Evolutionary conservation across 768 basidiomycete species (phyloP), one percentile per base, ranked within the genome.

Genomic region (Lactarius trivialis): DNA sequence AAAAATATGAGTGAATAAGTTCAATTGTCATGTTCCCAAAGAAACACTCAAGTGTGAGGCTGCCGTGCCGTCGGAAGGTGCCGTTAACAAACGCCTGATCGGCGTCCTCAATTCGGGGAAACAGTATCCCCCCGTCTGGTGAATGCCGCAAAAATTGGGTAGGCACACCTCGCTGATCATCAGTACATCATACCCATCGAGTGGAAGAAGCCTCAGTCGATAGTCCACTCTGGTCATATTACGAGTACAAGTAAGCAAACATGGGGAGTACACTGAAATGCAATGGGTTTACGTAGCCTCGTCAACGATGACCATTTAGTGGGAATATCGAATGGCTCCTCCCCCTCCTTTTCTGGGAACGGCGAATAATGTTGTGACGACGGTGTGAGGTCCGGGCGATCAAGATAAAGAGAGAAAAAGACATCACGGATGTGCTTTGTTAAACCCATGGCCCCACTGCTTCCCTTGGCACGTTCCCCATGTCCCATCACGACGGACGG

Each of bases 251-350:
- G 63, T 63, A 59, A 63, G 62, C 48, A 43, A 39, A 63, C 57
- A 55, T 63, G 48, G 62, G 30, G 51, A 49, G 12, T 63, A 63
- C 62, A 59, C 21, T 49, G 58, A 64, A 54, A 64, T 55, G 58
- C 58, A 56, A 60, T 55, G 48, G 26, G 54, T 64, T 64, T 60
- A 64, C 63, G 63, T 64, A 64, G 63, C 63, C 63, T 64, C 63
- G 48, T 60, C 50, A 50, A 53, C 63, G 56, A 56, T 60, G 63
- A n/a, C 63, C 62, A 55, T 48, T 45, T 37, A 55, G 45, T 26
- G 34, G 52, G 52, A 59, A 55, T 32, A 39, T 49, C 57, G 43
- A 43, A 55, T 6, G 57, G 32, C 51, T 14, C 30, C 54, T 57
- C 50, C 61, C 60, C 26, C 58, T 33, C n/a, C 58, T 26, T 19